Evolutionary conservation across 2,329 filamentous ascomycete genomes (phyloP).

Genomic region (Knufia petricola): DNA sequence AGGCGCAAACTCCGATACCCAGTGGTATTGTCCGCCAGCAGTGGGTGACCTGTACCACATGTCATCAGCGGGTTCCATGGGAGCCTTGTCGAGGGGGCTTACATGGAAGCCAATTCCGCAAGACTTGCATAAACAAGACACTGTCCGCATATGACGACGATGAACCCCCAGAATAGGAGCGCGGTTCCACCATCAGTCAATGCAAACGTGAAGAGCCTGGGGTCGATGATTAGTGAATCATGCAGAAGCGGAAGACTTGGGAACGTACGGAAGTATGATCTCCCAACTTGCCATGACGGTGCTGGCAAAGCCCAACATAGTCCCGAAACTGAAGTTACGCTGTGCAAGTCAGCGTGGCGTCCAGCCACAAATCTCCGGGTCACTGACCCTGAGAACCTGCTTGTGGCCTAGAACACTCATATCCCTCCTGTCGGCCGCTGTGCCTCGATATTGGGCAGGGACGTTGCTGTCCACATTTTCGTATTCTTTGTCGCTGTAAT

Average conservation of each 20-base stretch:
- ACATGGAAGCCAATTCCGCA: conserved; percentile 44
- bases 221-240: neutral
- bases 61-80: neutral
- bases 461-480: conserved; percentile 12
- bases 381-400: conserved; percentile 30
- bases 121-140: conserved; percentile 34
- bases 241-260: neutral
- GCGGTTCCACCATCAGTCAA: conserved; percentile 42
- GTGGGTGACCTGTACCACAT: conserved; percentile 27
- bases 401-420: conserved; percentile 30
- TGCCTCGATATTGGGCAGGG: conserved; percentile 27
- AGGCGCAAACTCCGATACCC: too few relatives aligned
- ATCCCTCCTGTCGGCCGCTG: conserved; percentile 27
- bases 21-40: conserved; percentile 44
- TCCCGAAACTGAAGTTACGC: conserved; percentile 38
- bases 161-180: conserved; percentile 44
- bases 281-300: conserved; percentile 38
- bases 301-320: conserved; percentile 37
- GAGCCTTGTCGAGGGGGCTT: conserved; percentile 7
- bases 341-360: conserved; percentile 16
- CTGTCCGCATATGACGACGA: conserved; percentile 39
- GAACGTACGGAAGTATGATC: conserved; percentile 31
- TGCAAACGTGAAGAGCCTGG: conserved; percentile 14
- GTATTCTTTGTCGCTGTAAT: neutral
- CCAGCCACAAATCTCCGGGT: neutral